phyloP scores from a whole-genome alignment of 176 grass and related monocot species.

The Ensete glaucum region DNA sequence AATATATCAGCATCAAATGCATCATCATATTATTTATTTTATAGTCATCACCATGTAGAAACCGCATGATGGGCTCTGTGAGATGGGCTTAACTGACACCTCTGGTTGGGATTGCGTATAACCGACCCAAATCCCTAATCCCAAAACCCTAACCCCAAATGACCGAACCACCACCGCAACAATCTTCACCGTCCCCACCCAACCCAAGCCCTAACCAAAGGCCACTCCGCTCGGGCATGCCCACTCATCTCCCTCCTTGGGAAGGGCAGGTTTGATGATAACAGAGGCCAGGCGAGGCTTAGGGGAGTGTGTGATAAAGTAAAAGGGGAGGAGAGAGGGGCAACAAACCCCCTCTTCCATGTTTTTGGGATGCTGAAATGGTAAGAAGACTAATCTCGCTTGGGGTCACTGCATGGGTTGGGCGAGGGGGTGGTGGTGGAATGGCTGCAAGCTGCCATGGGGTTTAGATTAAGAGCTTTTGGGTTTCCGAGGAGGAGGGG shows the following conservation, averaged over 20 bases:
- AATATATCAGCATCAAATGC: too few species aligned
- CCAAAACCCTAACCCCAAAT: constrained; percentile 37
- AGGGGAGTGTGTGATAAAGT: constrained; percentile 73
- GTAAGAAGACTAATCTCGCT: constrained; percentile 30
- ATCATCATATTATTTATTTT: too few species aligned
- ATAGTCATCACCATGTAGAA: too few species aligned
- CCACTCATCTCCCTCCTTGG: constrained; percentile 20
- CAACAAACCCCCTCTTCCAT: constrained; percentile 44
- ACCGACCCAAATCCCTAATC: constrained; percentile 25
- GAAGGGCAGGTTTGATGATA: constrained; percentile 64
- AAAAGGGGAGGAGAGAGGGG: constrained; percentile 31
- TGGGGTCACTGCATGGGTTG: constrained; percentile 8
- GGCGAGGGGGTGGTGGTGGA: neutral
- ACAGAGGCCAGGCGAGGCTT: constrained; percentile 45
- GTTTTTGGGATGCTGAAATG: constrained; percentile 86
- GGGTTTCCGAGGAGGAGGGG: constrained; percentile 45
- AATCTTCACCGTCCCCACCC: neutral
- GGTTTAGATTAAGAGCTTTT: constrained; percentile 29
- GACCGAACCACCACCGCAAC: neutral
- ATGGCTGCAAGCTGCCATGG: neutral
- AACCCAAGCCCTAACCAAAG: constrained; percentile 17
- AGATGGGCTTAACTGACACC: neutral
- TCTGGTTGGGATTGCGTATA: constrained; percentile 26
- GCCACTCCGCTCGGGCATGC: neutral
- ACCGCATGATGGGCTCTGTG: neutral